These are phyloP conservation scores for Populus ilicifolia DNA, from an alignment of 345 rosid genomes.

Conservation along the genomic window DNA sequence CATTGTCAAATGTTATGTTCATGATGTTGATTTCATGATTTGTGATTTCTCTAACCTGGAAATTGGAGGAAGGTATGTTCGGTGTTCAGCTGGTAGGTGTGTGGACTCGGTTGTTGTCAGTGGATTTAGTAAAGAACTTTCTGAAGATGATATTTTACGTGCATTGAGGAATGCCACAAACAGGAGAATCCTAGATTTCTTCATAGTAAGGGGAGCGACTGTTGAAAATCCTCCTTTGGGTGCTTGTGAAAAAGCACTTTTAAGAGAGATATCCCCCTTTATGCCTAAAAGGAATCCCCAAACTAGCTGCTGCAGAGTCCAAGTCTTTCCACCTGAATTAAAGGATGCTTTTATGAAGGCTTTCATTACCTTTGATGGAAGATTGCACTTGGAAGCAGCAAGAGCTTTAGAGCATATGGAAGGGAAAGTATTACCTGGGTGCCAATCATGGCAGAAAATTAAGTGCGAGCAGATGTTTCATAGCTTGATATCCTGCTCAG, in stretches of 20 bases:
- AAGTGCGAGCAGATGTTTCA: conserved; percentile 71
- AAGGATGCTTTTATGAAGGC: conserved; percentile 44
- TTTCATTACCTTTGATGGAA: conserved; percentile 65
- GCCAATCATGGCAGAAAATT: conserved; percentile 76
- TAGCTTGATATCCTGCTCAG: conserved; percentile 65
- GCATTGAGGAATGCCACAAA: conserved; percentile 40
- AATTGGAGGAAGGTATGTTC: conserved; percentile 44
- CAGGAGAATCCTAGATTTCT: conserved; percentile 50
- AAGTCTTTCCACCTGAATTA: conserved; percentile 53
- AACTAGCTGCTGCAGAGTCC: conserved; percentile 46
- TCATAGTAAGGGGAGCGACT: conserved; percentile 48
- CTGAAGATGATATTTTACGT: conserved; percentile 58
- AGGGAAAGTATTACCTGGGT: conserved; percentile 60
- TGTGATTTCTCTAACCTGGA: conserved; percentile 35
- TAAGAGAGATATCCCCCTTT: conserved; percentile 20
- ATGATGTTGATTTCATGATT: conserved; percentile 42
- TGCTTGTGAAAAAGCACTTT: conserved; percentile 52
- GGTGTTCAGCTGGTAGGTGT: conserved; percentile 33
- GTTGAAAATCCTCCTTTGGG: conserved; percentile 41
- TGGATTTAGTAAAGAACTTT: conserved; percentile 57
- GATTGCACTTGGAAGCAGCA: conserved; percentile 89
- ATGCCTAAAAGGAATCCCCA: conserved; percentile 51
- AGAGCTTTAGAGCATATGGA: conserved; percentile 78
- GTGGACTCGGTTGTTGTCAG: conserved; percentile 37
- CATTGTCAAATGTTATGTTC: conserved; percentile 40